These are phyloP conservation scores for Chamaenerion angustifolium DNA, from an alignment of 345 rosid species.

Conservation along the genomic window DNA sequence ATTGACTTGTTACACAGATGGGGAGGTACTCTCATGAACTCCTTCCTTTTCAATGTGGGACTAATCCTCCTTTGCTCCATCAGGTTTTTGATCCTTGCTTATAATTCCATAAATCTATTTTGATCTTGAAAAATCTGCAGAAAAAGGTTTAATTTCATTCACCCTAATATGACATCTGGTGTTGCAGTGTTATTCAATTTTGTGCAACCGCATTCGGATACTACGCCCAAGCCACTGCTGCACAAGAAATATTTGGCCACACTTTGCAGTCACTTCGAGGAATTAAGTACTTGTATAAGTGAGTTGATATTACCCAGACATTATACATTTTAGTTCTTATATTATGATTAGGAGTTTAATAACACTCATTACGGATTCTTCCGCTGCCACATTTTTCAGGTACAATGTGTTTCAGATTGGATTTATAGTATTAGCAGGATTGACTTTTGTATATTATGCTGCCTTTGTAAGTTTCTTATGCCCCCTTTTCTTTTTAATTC, in stretches of 20 bases:
- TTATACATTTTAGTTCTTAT: not conserved
- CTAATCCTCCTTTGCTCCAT: slow-evolving; percentile 90
- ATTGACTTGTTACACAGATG: slow-evolving; percentile 42
- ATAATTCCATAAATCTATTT: too few relatives aligned
- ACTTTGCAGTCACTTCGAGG: slow-evolving; percentile 95
- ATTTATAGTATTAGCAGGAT: slow-evolving; percentile 63
- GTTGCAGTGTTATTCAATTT: slow-evolving; percentile 87
- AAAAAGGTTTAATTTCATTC: too few relatives aligned
- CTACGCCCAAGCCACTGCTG: slow-evolving; percentile 98
- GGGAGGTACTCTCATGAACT: slow-evolving; percentile 99
- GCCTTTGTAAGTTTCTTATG: slow-evolving; percentile 66
- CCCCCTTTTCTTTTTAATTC: not conserved
- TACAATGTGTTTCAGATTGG: slow-evolving; percentile 86
- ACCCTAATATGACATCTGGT: not conserved
- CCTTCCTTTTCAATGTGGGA: slow-evolving; percentile 95
- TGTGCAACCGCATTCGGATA: slow-evolving; percentile 93
- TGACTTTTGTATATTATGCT: slow-evolving; percentile 71
- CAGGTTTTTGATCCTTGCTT: slow-evolving; percentile 28
- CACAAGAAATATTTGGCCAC: slow-evolving; percentile 96
- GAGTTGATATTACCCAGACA: slow-evolving; percentile 20
- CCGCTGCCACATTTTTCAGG: slow-evolving; percentile 30
- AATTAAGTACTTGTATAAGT: slow-evolving; percentile 88
- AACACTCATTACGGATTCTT: slow-evolving; percentile 4
- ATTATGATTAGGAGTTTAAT: slow-evolving; percentile 1
- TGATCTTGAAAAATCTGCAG: too few relatives aligned